Base-by-base conservation (phyloP, 306 rosid species). In the Corylus americana region DNA sequence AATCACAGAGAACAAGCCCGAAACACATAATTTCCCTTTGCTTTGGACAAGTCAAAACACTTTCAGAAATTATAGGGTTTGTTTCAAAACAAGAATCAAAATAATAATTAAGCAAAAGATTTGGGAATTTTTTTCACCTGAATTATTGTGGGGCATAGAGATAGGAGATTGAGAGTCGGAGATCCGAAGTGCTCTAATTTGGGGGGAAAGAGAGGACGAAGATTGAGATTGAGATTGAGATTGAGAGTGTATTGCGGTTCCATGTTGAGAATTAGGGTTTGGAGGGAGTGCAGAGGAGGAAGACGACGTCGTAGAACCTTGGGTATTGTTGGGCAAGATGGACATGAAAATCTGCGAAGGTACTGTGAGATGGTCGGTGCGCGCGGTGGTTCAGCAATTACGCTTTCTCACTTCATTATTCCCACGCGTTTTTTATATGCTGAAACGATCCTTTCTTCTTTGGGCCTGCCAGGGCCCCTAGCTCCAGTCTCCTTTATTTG, bases 311-410 rank as follows among this genome's bases (percentile, higher is more conserved):
- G 83, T 73, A 77, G 93, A 75, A 70, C 86, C 79, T 85, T 92
- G 95, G 85, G 89, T 45, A 81, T 89, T 86, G 66, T 87, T 82
- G 82, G 98, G 98, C 97, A 85, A 91, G 97, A 95, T 95, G 98
- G 98, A 92, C 98, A 95, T 95, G 93, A 94, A 94, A 94, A 71
- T 79, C 75, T 82, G 69, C 83, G 83, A 57, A 79, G 63, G 58
- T 11, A 53, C 73, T 29, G 77, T 77, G 77, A 14, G 66, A 70
- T 44, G 61, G 58, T 69, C 73, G 77, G 71, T 79, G 42, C 77
- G 77, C 16, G 67, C 20, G 53, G 47, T 62, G 58, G 77, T 50
- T n/a, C 48, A 49, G 49, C 48, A 44, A 45, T 62, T 75, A 7
- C 47, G 16, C 27, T 67, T 11, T 44, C 27, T 18, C 5, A n/a